Percentiles rank a stretch among this genome's conserved stretches.
These are phyloP conservation scores for Boeremia lycopersici DNA, from an alignment of 2,329 filamentous ascomycete genomes.

Conservation along the genomic window DNA sequence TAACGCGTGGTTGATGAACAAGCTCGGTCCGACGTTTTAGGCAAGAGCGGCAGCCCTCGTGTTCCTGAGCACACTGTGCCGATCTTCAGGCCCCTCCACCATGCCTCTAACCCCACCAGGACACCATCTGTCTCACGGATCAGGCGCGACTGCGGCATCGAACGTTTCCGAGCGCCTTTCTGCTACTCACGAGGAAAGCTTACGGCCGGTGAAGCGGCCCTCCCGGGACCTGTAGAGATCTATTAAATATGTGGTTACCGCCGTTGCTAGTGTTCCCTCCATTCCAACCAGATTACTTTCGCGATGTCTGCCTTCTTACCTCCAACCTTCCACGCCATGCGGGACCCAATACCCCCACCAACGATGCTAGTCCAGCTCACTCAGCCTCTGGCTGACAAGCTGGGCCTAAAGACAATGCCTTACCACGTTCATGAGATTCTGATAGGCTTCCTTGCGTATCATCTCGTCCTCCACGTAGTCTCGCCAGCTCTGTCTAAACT, in stretches of 20 bases:
- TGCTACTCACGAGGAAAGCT: constrained; percentile 15
- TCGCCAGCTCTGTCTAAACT: constrained; percentile 70
- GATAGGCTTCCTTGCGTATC: constrained; percentile 70
- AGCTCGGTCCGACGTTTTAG: constrained; percentile 12
- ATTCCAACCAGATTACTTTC: constrained; percentile 16
- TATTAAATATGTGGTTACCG: constrained; percentile 14
- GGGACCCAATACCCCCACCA: constrained; percentile 71
- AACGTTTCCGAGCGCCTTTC: constrained; percentile 13
- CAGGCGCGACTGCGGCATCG: constrained; percentile 18
- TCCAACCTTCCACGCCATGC: constrained; percentile 59
- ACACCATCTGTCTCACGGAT: constrained; percentile 17
- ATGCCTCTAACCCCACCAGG: constrained; percentile 4
- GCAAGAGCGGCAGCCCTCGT: constrained; percentile 2
- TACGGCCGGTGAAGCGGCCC: constrained; percentile 1
- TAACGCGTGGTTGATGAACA: constrained; percentile 15
- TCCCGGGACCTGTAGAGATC: background rate
- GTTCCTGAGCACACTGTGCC: constrained; percentile 9
- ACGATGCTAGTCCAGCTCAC: constrained; percentile 61
- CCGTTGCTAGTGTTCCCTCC: constrained; percentile 12
- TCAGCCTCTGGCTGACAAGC: constrained; percentile 67
- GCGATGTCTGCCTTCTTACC: constrained; percentile 27
- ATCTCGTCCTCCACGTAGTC: constrained; percentile 68
- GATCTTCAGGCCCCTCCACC: constrained; percentile 2
- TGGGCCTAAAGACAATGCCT: constrained; percentile 70
- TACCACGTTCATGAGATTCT: constrained; percentile 79